These are phyloP conservation scores for Aphanomyces cochlioides DNA, from an alignment of 352 stramenopile species.

Conservation along the genomic window DNA sequence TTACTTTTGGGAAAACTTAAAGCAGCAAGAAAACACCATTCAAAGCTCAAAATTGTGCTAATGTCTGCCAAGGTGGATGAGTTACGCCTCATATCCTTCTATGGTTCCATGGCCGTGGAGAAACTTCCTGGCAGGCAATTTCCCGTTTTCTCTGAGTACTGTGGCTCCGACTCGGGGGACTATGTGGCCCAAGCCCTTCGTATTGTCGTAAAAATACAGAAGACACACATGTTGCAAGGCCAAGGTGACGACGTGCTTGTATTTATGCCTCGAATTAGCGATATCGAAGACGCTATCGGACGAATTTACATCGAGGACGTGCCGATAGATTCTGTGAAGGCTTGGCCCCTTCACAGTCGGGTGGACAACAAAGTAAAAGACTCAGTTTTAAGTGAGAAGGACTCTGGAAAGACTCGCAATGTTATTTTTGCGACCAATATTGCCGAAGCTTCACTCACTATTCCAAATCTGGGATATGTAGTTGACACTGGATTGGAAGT, in stretches of 20 bases:
- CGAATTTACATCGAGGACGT: conserved; percentile 21
- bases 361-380: conserved; percentile 33
- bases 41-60: conserved; percentile 59
- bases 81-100: conserved; percentile 71
- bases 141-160: conserved; percentile 32
- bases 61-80: conserved; percentile 85
- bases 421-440: conserved; percentile 77
- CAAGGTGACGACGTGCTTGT: conserved; percentile 33
- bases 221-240: background rate
- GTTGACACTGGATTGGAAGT: conserved; percentile 34
- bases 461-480: conserved; percentile 74
- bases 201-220: background rate
- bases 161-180: conserved; percentile 8
- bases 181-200: background rate
- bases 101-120: conserved; percentile 44
- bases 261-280: conserved; percentile 35
- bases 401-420: conserved; percentile 38
- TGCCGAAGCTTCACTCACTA: conserved; percentile 89
- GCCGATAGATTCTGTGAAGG: background rate
- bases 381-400: conserved; percentile 22
- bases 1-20: conserved; percentile 37
- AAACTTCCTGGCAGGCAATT: conserved; percentile 48
- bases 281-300: conserved; percentile 33
- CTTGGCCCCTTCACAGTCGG: conserved; percentile 32
- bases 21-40: conserved; percentile 33